These are phyloP conservation scores for Candida tropicalis DNA, from an alignment of 1,139 yeast genomes.

Conservation along the genomic window DNA sequence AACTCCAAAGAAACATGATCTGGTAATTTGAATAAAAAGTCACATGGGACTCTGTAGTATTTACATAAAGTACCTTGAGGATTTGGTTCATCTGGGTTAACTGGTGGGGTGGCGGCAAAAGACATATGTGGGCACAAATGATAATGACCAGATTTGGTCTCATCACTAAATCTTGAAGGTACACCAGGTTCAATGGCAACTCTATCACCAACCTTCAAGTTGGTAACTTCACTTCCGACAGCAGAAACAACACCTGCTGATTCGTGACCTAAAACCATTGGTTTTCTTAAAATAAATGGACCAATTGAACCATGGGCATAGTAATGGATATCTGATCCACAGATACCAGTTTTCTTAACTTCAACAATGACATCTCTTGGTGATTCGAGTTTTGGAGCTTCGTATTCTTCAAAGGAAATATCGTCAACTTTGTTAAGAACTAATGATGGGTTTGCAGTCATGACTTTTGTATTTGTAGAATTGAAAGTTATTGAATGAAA, in stretches of 20 bases:
- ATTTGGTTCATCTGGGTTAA: slow-evolving; percentile 40
- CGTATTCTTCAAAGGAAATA: slow-evolving; percentile 65
- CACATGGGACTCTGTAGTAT: slow-evolving; percentile 78
- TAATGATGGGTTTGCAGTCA: slow-evolving; percentile 60
- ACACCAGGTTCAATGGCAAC: slow-evolving; percentile 79
- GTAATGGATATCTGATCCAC: slow-evolving; percentile 88
- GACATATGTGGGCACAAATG: slow-evolving; percentile 82
- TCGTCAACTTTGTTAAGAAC: slow-evolving; percentile 67
- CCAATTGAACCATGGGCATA: slow-evolving; percentile 82
- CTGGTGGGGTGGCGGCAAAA: slow-evolving; percentile 81
- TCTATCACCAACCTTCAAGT: slow-evolving; percentile 70
- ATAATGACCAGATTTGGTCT: slow-evolving; percentile 74
- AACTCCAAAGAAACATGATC: slow-evolving; percentile 76
- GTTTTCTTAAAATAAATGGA: slow-evolving; percentile 59
- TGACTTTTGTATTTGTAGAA: slow-evolving; percentile 12
- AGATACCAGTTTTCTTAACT: slow-evolving; percentile 78
- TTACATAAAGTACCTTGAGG: slow-evolving; percentile 74
- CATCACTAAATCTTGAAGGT: slow-evolving; percentile 75
- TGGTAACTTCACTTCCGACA: slow-evolving; percentile 62
- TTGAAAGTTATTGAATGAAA: not conserved
- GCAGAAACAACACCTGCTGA: slow-evolving; percentile 72
- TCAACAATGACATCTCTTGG: slow-evolving; percentile 74
- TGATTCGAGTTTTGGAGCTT: slow-evolving; percentile 61
- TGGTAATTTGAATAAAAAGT: slow-evolving; percentile 78
- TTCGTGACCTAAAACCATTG: slow-evolving; percentile 79